Evolutionary conservation across 1,284 basidiomycete species (phyloP).

Genomic region (Sanghuangporus sanghuang): DNA sequence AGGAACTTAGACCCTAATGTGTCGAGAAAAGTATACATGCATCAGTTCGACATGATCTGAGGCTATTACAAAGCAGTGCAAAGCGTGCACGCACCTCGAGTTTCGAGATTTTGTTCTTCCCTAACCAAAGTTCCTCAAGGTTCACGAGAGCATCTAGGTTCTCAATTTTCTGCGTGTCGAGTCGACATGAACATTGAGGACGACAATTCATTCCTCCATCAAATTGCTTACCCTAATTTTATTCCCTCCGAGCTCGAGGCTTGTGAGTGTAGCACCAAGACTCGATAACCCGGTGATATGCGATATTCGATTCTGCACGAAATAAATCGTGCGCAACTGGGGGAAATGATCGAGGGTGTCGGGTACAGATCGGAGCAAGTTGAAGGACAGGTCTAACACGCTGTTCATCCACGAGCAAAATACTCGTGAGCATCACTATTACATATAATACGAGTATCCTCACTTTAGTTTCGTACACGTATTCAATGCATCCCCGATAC

Average conservation of each 20-base stretch:
- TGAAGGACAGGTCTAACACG: conserved; percentile 91
- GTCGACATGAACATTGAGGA: background rate
- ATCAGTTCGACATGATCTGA: background rate
- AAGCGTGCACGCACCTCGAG: conserved; percentile 57
- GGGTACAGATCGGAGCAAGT: conserved; percentile 75
- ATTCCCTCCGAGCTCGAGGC: conserved; percentile 93
- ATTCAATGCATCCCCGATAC: conserved; percentile 61
- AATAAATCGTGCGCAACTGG: conserved; percentile 77
- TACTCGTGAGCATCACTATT: background rate
- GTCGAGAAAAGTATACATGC: conserved; percentile 12
- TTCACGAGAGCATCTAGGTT: conserved; percentile 78
- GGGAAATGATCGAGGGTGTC: conserved; percentile 53
- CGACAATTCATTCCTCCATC: too few relatives aligned
- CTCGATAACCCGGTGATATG: conserved; percentile 64
- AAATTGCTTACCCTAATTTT: conserved; percentile 59
- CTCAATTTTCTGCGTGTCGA: conserved; percentile 69
- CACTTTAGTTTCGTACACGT: conserved; percentile 64
- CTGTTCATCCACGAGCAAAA: conserved; percentile 35
- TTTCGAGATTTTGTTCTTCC: conserved; percentile 93
- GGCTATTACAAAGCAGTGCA: background rate
- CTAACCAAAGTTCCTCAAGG: conserved; percentile 92
- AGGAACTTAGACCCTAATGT: conserved; percentile 54
- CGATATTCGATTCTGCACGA: conserved; percentile 95
- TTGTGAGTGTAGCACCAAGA: conserved; percentile 62
- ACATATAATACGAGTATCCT: conserved; percentile 25